phyloP scores from a whole-genome alignment of 2,329 filamentous ascomycete genomes.

The Penicillium sp. region DNA sequence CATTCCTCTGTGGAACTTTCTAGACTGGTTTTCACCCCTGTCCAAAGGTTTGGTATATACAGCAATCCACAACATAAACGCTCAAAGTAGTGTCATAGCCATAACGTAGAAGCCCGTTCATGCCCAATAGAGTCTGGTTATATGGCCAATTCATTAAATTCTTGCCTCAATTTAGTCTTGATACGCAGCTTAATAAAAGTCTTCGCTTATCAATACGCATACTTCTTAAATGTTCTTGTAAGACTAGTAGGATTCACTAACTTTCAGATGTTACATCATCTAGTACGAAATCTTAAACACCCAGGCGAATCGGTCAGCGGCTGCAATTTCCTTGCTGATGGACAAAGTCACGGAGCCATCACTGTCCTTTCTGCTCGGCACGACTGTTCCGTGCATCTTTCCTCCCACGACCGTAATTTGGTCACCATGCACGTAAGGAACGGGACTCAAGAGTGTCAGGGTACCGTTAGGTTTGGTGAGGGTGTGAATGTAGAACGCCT shows the following conservation, averaged over 20 bases:
- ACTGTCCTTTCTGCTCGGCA: constrained; percentile 28
- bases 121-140: too few relatives aligned
- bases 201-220: not conserved
- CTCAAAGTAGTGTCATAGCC: too few relatives aligned
- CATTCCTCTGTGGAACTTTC: too few relatives aligned
- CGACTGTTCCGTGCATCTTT: constrained; percentile 29
- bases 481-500: constrained; percentile 54
- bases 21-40: too few relatives aligned
- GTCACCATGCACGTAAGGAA: constrained; percentile 51
- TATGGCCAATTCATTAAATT: too few relatives aligned
- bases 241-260: too few relatives aligned
- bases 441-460: constrained; percentile 42
- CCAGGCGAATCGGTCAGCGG: constrained; percentile 43
- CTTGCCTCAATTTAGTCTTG: too few relatives aligned
- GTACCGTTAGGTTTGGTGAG: constrained; percentile 44
- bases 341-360: constrained; percentile 30
- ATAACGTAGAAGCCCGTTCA: too few relatives aligned
- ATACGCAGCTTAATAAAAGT: not conserved
- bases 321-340: constrained; percentile 31
- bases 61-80: too few relatives aligned
- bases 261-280: not conserved
- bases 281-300: constrained; percentile 43
- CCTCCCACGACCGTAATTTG: constrained; percentile 46
- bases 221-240: not conserved
- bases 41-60: too few relatives aligned